Base-by-base conservation (phyloP, 306 rosid genomes). In the Cicer cuneatum region DNA sequence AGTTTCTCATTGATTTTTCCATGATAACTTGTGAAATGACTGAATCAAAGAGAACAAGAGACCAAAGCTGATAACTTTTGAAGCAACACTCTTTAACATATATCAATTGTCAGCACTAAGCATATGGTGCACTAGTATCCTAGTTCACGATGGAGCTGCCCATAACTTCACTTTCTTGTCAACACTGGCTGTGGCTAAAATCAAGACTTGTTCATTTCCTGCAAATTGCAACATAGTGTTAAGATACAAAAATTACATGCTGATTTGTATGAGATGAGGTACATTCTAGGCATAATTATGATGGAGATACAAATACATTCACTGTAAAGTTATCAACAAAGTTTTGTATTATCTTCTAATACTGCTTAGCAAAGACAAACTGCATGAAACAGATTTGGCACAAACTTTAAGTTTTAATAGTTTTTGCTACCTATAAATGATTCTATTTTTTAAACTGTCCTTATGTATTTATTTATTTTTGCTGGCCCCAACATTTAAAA, bases 91-190 rank as follows among this genome's bases (percentile, higher is more conserved):
- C 69, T 70, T 63, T 29, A 21, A 38, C 35, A 13, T 45, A 42
- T 14, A 51, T 58, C 47, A 45, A 68, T 19, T 39, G 75, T 69
- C 77, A 71, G 57, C n/a, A 9, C 13, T 41, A 66, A 16, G 74
- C 41, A 8, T 16, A 51, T 35, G 48, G 71, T 62, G 59, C 51
- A 54, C 73, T 37, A 41, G 24, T 18, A 72, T 64, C 68, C 57
- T 59, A 57, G 82, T 68, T 75, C 62, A 87, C 0, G 92, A 72
- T 14, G 99, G 98, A 52, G 93, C 83, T 24, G 92, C 91, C 99
- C 99, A 95, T 62, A 95, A 82, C 83, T 95, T 95, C 48, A 92
- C 99, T 82, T 95, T 95, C 90, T 95, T 95, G 86, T 92, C 99
- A 51, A 68, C 80, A 72, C 99, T 86, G 37, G 96, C 83, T 46